Evolutionary conservation across 805 yeast species (phyloP).

Genomic region (Scheffersomyces coipomensis): DNA sequence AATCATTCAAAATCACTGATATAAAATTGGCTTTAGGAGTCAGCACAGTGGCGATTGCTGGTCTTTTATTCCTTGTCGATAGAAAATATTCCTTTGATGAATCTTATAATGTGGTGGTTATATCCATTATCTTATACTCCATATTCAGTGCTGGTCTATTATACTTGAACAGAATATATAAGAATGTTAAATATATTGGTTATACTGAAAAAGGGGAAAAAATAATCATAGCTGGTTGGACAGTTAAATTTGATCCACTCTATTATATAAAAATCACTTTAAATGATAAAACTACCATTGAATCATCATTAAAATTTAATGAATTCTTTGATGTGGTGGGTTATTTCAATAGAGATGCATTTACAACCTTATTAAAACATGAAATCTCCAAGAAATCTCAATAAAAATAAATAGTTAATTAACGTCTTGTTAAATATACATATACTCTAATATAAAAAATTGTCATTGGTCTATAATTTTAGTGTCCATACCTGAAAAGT

Average conservation of each 20-base stretch:
- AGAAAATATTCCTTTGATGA: slow-evolving; percentile 47
- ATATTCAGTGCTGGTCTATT: slow-evolving; percentile 30
- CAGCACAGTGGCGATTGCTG: slow-evolving; percentile 46
- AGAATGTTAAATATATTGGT: slow-evolving; percentile 49
- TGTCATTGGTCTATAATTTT: slow-evolving; percentile 18
- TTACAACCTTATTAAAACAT: slow-evolving; percentile 8
- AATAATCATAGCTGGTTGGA: slow-evolving; percentile 38
- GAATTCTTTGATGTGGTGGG: slow-evolving; percentile 50
- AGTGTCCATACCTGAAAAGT: slow-evolving; percentile 37
- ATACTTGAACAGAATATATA: slow-evolving; percentile 35
- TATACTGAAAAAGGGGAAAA: slow-evolving; percentile 25
- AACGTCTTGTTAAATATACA: background rate
- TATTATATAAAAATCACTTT: slow-evolving; percentile 36
- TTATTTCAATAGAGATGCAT: slow-evolving; percentile 18
- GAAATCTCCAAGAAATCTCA: slow-evolving; percentile 10
- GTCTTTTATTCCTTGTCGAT: slow-evolving; percentile 45
- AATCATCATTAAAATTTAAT: slow-evolving; percentile 29
- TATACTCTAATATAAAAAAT: background rate
- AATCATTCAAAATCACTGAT: slow-evolving; percentile 46
- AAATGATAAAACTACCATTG: slow-evolving; percentile 20
- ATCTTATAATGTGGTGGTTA: slow-evolving; percentile 29
- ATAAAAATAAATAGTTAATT: slow-evolving; percentile 12
- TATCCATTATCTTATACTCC: slow-evolving; percentile 37
- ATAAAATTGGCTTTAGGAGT: slow-evolving; percentile 50
- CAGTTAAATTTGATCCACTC: slow-evolving; percentile 45